Conservation (phyloP, 1,284 basidiomycete species). For the Hemileia vastatrix region DNA sequence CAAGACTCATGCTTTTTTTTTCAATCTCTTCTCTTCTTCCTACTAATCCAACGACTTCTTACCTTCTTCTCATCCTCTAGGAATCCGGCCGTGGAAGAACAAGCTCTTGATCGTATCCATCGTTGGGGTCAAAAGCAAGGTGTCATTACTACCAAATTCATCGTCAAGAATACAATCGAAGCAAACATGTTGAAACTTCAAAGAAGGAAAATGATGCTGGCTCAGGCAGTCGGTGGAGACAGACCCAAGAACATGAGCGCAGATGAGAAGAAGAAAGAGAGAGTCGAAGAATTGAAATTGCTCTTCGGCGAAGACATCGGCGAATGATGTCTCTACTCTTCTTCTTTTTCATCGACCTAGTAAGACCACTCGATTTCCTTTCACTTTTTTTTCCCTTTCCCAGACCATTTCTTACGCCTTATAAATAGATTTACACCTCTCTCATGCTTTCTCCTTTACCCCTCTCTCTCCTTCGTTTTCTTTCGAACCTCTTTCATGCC, state of each 20-base stretch:
- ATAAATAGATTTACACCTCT: too few relatives aligned
- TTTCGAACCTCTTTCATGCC: too few relatives aligned
- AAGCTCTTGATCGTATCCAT: constrained; percentile 40
- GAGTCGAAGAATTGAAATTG: constrained; percentile 34
- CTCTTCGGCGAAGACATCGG: constrained; percentile 25
- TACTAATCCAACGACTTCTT: background rate
- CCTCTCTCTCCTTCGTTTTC: too few relatives aligned
- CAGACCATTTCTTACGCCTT: too few relatives aligned
- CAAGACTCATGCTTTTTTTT: background rate
- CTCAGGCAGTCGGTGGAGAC: constrained; percentile 33
- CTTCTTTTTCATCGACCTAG: too few relatives aligned
- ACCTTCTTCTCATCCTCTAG: background rate
- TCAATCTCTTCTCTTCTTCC: background rate
- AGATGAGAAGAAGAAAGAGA: constrained; percentile 25
- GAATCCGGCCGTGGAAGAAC: constrained; percentile 42
- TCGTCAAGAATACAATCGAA: constrained; percentile 40
- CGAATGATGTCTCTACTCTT: background rate
- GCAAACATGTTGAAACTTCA: constrained; percentile 41
- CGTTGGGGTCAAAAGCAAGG: constrained; percentile 38
- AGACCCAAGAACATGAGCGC: background rate
- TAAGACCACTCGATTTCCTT: too few relatives aligned
- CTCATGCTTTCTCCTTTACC: too few relatives aligned
- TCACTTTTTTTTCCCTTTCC: too few relatives aligned
- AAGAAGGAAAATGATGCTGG: constrained; percentile 38
- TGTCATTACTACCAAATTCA: constrained; percentile 40